phyloP scores from a whole-genome alignment of 2,329 filamentous ascomycete genomes.

The Thielaviopsis euricoi region DNA sequence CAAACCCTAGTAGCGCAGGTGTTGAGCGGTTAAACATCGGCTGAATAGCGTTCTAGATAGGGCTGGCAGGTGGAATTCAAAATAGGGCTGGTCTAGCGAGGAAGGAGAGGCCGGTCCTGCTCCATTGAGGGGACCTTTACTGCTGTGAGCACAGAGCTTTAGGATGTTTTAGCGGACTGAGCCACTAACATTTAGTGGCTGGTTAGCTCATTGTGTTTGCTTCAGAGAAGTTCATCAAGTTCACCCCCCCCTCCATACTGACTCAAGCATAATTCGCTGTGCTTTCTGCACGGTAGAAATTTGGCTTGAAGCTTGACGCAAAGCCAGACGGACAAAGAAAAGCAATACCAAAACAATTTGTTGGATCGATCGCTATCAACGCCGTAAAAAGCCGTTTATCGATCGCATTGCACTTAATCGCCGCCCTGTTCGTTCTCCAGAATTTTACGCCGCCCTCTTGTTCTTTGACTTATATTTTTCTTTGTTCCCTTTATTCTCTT shows the following conservation, averaged over 20 bases:
- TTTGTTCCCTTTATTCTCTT: not conserved
- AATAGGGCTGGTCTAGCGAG: not conserved
- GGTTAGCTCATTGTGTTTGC: not conserved
- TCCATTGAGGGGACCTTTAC: too few relatives aligned
- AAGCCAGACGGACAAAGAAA: too few relatives aligned
- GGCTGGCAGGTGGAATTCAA: not conserved
- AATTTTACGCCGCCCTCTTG: too few relatives aligned
- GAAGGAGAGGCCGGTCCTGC: not conserved
- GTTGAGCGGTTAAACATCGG: not conserved
- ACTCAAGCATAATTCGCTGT: not conserved
- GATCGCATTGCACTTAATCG: not conserved
- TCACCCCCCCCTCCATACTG: not conserved
- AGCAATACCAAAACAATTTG: not conserved
- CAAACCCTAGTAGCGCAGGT: too few relatives aligned
- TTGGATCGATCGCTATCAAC: not conserved
- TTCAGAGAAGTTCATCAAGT: too few relatives aligned
- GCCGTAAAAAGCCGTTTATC: not conserved
- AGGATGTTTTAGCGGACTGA: too few relatives aligned
- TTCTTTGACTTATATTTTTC: not conserved
- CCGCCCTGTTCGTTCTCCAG: too few relatives aligned
- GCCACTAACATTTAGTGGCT: not conserved
- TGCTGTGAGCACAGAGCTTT: too few relatives aligned
- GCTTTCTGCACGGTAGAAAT: too few relatives aligned
- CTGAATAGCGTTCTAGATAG: not conserved
- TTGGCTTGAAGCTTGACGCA: too few relatives aligned